These are phyloP conservation scores for Exidia glandulosa DNA, from an alignment of 768 basidiomycete species.

Conservation along the genomic window DNA sequence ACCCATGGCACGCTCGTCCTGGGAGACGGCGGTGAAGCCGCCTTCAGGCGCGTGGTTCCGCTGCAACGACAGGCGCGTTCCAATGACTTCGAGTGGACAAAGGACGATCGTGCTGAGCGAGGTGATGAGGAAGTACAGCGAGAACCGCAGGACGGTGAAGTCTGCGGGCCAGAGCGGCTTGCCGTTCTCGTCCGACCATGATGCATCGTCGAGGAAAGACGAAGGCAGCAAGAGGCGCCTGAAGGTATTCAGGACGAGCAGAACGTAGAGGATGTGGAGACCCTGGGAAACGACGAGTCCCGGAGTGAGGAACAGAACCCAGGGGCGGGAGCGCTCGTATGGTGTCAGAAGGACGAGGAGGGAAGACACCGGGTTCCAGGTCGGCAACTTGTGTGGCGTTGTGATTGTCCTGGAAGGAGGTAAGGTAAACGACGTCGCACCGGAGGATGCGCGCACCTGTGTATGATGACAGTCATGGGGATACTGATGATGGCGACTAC, in stretches of 20 bases:
- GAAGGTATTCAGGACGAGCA: slow-evolving; percentile 31
- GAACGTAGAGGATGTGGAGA: slow-evolving; percentile 33
- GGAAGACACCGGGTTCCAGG: slow-evolving; percentile 43
- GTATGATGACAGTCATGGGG: slow-evolving; percentile 65
- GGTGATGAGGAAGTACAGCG: slow-evolving; percentile 47
- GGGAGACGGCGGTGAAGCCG: slow-evolving; percentile 62
- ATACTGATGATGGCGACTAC: slow-evolving; percentile 54
- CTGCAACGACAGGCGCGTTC: slow-evolving; percentile 70
- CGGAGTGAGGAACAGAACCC: slow-evolving; percentile 73
- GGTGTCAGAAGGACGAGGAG: slow-evolving; percentile 67
- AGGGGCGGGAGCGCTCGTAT: slow-evolving; percentile 67
- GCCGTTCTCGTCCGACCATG: slow-evolving; percentile 23
- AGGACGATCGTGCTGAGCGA: slow-evolving; percentile 46
- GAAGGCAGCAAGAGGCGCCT: slow-evolving; percentile 51
- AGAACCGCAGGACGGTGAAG: slow-evolving; percentile 38
- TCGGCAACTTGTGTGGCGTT: slow-evolving; percentile 68
- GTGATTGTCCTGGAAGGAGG: slow-evolving; percentile 53
- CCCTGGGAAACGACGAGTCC: slow-evolving; percentile 40
- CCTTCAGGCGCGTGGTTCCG: slow-evolving; percentile 63
- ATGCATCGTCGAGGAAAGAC: slow-evolving; percentile 7
- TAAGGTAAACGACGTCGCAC: not conserved
- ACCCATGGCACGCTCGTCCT: slow-evolving; percentile 35
- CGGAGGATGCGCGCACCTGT: slow-evolving; percentile 38
- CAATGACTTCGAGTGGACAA: slow-evolving; percentile 70
- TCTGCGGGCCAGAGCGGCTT: slow-evolving; percentile 24